phyloP scores from a whole-genome alignment of 148 eudicot species.

The Rheum nobile region DNA sequence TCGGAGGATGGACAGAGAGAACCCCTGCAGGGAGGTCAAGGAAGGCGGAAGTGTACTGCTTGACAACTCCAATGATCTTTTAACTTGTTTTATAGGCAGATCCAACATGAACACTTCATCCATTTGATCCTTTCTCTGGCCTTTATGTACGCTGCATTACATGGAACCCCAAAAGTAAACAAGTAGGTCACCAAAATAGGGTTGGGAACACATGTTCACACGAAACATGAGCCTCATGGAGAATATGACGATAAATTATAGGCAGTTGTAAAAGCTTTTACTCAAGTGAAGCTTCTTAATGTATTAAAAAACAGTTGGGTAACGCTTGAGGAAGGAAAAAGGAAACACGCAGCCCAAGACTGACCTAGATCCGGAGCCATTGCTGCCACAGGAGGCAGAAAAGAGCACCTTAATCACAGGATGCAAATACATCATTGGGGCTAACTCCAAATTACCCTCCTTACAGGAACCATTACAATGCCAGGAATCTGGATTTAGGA shows the following conservation, averaged over 20 bases:
- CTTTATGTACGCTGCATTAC: slow-evolving; percentile 9
- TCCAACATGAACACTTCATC: slow-evolving; percentile 79
- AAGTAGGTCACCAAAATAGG: not conserved
- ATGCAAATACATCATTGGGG: slow-evolving; percentile 38
- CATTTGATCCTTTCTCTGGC: slow-evolving; percentile 50
- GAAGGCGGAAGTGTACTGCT: slow-evolving; percentile 49
- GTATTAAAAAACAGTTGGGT: too few species aligned
- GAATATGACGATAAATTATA: not conserved
- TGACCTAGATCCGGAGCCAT: slow-evolving; percentile 38
- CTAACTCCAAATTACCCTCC: slow-evolving; percentile 24
- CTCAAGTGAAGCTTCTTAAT: not conserved
- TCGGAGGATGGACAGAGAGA: slow-evolving; percentile 38
- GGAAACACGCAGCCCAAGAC: not conserved
- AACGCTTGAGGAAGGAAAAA: too few species aligned
- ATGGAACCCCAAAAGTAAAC: not conserved
- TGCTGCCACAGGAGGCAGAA: slow-evolving; percentile 23
- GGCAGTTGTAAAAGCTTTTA: not conserved
- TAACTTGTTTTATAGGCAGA: slow-evolving; percentile 36
- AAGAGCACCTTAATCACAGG: slow-evolving; percentile 67
- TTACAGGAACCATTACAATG: slow-evolving; percentile 44
- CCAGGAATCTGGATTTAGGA: slow-evolving; percentile 78
- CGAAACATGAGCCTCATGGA: not conserved
- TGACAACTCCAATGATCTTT: slow-evolving; percentile 29
- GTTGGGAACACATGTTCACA: not conserved
- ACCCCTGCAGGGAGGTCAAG: slow-evolving; percentile 33